Evolutionary conservation across 257 asterid genomes (phyloP).

Genomic region (Capsicum baccatum): DNA sequence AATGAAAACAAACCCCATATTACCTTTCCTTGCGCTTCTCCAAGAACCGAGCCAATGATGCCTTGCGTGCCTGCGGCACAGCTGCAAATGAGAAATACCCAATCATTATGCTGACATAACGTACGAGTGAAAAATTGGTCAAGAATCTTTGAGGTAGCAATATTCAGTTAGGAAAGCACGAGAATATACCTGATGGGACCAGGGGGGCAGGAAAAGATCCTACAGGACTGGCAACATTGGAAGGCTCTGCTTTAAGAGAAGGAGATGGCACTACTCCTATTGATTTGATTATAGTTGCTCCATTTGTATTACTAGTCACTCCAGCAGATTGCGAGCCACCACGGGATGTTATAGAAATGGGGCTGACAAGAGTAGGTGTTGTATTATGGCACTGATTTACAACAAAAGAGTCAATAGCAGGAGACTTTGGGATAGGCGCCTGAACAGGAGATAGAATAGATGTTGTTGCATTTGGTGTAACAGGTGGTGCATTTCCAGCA

Average conservation of each 20-base stretch:
- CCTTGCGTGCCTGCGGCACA: slow-evolving; percentile 88
- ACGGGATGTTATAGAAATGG: slow-evolving; percentile 43
- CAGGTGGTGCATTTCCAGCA: slow-evolving; percentile 78
- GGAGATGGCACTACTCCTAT: slow-evolving; percentile 40
- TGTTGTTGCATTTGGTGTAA: slow-evolving; percentile 42
- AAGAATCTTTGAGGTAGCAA: background rate
- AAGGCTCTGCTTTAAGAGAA: slow-evolving; percentile 48
- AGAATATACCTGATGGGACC: slow-evolving; percentile 56
- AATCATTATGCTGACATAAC: background rate
- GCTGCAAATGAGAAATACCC: slow-evolving; percentile 47
- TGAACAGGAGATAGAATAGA: slow-evolving; percentile 52
- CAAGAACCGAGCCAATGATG: slow-evolving; percentile 85
- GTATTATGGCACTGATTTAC: slow-evolving; percentile 45
- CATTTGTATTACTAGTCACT: slow-evolving; percentile 36
- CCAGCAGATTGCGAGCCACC: slow-evolving; percentile 44
- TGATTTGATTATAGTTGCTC: slow-evolving; percentile 41
- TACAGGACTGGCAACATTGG: slow-evolving; percentile 39
- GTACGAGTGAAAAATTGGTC: background rate
- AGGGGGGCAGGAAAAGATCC: slow-evolving; percentile 49
- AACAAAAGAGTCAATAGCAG: slow-evolving; percentile 46
- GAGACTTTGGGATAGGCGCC: slow-evolving; percentile 47
- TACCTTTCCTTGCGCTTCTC: slow-evolving; percentile 98
- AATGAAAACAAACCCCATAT: slow-evolving; percentile 8
- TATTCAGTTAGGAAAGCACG: slow-evolving; percentile 14
- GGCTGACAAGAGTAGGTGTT: slow-evolving; percentile 46